Conservation (phyloP, 2,329 filamentous ascomycete genomes). For the Epichloe sibirici region DNA sequence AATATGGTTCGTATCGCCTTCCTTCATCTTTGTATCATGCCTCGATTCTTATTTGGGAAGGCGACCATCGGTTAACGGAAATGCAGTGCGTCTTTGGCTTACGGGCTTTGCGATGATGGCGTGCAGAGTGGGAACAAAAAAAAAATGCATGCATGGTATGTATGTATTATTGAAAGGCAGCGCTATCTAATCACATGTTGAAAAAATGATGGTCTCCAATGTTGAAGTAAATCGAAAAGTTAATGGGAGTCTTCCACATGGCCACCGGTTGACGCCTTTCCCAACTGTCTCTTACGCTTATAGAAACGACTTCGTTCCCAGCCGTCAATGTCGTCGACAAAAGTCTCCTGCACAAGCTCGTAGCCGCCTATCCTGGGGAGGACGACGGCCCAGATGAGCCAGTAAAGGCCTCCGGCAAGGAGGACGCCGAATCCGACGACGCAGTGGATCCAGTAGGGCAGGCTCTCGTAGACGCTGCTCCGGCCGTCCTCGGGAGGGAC, state of each 20-base stretch:
- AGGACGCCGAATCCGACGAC: constrained; percentile 44
- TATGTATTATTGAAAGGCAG: neutral
- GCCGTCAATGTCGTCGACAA: constrained; percentile 45
- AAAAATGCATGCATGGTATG: too few species aligned
- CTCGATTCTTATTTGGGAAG: too few species aligned
- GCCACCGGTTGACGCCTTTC: neutral
- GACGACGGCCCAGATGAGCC: constrained; percentile 41
- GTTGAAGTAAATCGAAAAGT: neutral
- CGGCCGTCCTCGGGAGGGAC: constrained; percentile 38
- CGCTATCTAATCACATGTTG: neutral
- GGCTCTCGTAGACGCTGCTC: constrained; percentile 38
- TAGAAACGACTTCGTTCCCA: constrained; percentile 49
- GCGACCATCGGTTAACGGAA: too few species aligned
- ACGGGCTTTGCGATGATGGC: too few species aligned
- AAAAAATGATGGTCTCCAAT: constrained; percentile 3
- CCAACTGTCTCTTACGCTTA: constrained; percentile 26
- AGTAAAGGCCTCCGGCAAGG: constrained; percentile 40
- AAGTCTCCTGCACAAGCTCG: constrained; percentile 40
- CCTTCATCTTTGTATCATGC: too few species aligned
- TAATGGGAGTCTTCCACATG: neutral
- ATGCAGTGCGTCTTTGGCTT: too few species aligned
- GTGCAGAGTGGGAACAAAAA: too few species aligned
- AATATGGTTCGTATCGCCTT: too few species aligned
- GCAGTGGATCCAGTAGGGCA: constrained; percentile 47
- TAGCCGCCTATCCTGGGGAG: constrained; percentile 41